These are phyloP conservation scores for Fusarium lyarnte DNA, from an alignment of 2,329 filamentous ascomycete species.

Conservation along the genomic window DNA sequence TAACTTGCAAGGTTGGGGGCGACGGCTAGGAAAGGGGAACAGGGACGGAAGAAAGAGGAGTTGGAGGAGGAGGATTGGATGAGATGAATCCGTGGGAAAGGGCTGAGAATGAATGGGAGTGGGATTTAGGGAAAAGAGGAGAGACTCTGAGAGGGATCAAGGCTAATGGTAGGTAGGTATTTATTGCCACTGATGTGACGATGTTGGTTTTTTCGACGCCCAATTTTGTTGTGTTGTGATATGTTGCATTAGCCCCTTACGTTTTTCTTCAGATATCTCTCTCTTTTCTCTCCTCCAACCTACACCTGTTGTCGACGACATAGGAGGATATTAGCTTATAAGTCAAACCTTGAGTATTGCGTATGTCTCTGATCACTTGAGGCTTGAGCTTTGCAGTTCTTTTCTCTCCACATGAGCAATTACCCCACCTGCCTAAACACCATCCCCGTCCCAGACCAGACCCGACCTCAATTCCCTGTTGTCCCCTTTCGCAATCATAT, in stretches of 20 bases:
- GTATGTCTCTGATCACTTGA: constrained; percentile 26
- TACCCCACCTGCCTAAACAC: constrained; percentile 34
- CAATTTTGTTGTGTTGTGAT: constrained; percentile 9
- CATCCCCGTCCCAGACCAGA: constrained; percentile 23
- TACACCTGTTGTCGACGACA: neutral
- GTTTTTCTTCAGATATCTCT: neutral
- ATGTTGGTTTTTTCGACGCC: constrained; percentile 19
- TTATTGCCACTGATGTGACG: constrained; percentile 32
- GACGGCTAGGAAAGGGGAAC: constrained; percentile 8
- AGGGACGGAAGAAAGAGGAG: neutral
- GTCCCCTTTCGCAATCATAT: constrained; percentile 4
- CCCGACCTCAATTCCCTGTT: constrained; percentile 10
- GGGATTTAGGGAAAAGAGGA: constrained; percentile 7
- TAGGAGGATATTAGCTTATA: neutral
- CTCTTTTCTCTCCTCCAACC: neutral
- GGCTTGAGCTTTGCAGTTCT: constrained; percentile 32
- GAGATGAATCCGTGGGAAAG: constrained; percentile 5
- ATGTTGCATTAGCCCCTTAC: neutral
- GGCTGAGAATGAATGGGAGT: neutral
- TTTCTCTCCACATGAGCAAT: constrained; percentile 32
- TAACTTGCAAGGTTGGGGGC: constrained; percentile 5
- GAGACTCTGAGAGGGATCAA: constrained; percentile 26
- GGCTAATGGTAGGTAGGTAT: constrained; percentile 16
- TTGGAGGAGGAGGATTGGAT: constrained; percentile 28
- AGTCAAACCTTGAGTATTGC: neutral